Evolutionary conservation across 805 yeast species (phyloP).

Genomic region (Jamesozyma spencerorum): DNA sequence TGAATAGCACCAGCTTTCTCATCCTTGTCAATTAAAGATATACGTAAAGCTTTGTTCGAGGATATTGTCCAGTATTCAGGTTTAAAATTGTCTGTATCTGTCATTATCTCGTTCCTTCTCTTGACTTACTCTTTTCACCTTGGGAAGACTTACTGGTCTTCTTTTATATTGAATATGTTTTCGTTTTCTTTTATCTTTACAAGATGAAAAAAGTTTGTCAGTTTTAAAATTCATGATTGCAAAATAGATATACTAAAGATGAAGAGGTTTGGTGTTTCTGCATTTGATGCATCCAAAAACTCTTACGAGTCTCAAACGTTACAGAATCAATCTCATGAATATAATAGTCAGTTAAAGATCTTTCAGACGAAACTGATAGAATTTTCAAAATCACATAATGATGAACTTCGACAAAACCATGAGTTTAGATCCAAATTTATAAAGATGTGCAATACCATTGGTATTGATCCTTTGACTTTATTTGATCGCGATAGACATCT

Average conservation of each 20-base stretch:
- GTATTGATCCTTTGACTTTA: slow-evolving; percentile 66
- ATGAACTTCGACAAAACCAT: slow-evolving; percentile 54
- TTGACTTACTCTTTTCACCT: background rate
- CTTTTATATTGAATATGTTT: background rate
- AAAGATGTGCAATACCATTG: slow-evolving; percentile 66
- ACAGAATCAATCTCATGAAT: slow-evolving; percentile 48
- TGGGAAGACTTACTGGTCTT: background rate
- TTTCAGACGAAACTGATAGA: slow-evolving; percentile 70
- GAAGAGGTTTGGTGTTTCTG: slow-evolving; percentile 40
- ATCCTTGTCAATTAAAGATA: slow-evolving; percentile 57
- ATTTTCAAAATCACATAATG: slow-evolving; percentile 64
- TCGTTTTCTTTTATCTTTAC: background rate
- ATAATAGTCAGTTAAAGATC: slow-evolving; percentile 61
- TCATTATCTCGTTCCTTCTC: background rate
- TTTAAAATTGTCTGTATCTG: slow-evolving; percentile 26
- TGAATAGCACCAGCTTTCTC: slow-evolving; percentile 46
- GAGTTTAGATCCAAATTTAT: slow-evolving; percentile 64
- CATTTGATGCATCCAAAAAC: slow-evolving; percentile 32
- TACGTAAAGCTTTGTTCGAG: slow-evolving; percentile 56
- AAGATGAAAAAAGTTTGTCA: no score
- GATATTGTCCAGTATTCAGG: slow-evolving; percentile 72
- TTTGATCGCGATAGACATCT: slow-evolving; percentile 28
- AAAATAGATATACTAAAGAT: slow-evolving; percentile 12
- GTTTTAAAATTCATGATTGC: no score
- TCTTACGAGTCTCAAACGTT: slow-evolving; percentile 16